These are phyloP conservation scores for Penicillium sp. DNA, from an alignment of 2,329 filamentous ascomycete genomes.

Conservation along the genomic window DNA sequence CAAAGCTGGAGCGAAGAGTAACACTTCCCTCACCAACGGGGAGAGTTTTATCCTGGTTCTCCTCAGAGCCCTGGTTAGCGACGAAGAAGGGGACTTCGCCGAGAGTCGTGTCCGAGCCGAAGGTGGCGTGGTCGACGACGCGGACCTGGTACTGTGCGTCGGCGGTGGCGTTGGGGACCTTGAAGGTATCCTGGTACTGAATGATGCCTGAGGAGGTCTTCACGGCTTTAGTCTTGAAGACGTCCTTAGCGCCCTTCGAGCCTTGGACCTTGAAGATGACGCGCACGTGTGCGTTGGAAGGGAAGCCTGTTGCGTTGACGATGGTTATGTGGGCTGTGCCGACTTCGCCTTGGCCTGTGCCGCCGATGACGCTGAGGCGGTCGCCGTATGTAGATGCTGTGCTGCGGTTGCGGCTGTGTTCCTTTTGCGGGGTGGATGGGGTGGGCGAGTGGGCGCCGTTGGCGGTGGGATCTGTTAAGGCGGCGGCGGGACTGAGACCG, in stretches of 20 bases:
- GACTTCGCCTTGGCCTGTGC: conserved; percentile 59
- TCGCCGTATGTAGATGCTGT: conserved; percentile 54
- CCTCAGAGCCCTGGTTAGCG: conserved; percentile 73
- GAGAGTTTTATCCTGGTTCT: conserved; percentile 55
- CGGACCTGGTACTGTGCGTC: conserved; percentile 85
- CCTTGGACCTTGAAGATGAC: conserved; percentile 70
- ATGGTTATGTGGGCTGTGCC: conserved; percentile 83
- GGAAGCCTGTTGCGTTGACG: conserved; percentile 77
- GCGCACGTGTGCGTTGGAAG: conserved; percentile 76
- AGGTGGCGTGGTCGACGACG: conserved; percentile 82
- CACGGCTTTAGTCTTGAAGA: conserved; percentile 91
- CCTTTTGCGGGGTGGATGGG: conserved; percentile 33
- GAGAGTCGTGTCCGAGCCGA: conserved; percentile 80
- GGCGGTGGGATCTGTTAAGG: conserved; percentile 30
- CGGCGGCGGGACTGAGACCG: conserved; percentile 23
- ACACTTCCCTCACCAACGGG: conserved; percentile 52
- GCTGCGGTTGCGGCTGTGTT: conserved; percentile 54
- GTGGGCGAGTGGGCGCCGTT: conserved; percentile 18
- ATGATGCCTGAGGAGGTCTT: conserved; percentile 70
- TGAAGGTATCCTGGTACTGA: conserved; percentile 72
- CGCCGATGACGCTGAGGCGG: conserved; percentile 54
- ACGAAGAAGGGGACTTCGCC: conserved; percentile 90
- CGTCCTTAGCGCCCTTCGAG: conserved; percentile 71
- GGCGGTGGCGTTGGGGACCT: conserved; percentile 70
- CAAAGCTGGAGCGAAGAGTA: conserved; percentile 74